A percentile compares a stretch with the other conserved stretches of the same genome.
Conservation (phyloP, 192 early-diverging fungal species). For the Coemansia sp. region DNA sequence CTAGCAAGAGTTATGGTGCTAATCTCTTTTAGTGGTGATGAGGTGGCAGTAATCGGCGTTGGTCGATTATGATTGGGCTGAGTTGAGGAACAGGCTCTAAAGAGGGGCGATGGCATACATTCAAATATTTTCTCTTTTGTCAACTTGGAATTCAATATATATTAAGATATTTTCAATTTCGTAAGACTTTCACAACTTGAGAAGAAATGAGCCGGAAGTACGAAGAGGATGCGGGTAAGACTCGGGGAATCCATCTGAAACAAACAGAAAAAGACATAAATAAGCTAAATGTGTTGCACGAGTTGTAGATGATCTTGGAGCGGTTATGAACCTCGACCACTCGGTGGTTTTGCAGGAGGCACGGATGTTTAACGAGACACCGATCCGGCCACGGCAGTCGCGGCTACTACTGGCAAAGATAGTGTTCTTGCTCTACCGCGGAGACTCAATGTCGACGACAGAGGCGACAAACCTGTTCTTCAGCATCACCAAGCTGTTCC, state of each 20-base stretch:
- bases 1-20: no score
- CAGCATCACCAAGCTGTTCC: slow-evolving; percentile 97
- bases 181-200: not conserved
- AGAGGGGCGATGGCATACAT: not conserved
- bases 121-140: not conserved
- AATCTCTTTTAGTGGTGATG: no score
- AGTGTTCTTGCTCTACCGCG: slow-evolving; percentile 88
- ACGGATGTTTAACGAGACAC: slow-evolving; percentile 94
- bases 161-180: not conserved
- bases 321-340: slow-evolving; percentile 90
- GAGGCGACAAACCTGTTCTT: slow-evolving; percentile 99
- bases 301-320: slow-evolving; percentile 69
- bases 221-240: slow-evolving; percentile 56
- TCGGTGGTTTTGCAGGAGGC: slow-evolving; percentile 94
- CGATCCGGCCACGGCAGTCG: slow-evolving; percentile 94
- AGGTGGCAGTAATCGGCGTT: not conserved
- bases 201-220: slow-evolving; percentile 53
- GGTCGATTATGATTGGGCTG: slow-evolving; percentile 3
- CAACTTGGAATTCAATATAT: no score
- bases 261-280: not conserved
- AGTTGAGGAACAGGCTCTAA: not conserved
- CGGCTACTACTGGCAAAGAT: slow-evolving; percentile 92
- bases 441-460: slow-evolving; percentile 85
- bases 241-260: not conserved
- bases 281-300: not conserved